Percentiles rank a stretch among this genome's conserved stretches.
Conservation (phyloP, 2,329 filamentous ascomycete genomes). For the Colletotrichum echinochloae region DNA sequence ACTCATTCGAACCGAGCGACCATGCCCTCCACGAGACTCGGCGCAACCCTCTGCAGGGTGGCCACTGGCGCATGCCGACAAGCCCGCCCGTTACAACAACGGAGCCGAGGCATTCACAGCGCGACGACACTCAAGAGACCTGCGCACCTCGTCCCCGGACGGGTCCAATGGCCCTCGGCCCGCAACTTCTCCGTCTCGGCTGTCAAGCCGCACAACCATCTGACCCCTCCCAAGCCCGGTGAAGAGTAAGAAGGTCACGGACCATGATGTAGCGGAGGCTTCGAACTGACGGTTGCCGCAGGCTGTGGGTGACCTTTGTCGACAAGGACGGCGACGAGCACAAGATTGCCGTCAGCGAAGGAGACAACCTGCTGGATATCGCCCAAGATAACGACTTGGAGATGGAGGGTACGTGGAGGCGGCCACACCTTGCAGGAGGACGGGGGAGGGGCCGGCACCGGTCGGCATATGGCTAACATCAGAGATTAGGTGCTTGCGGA, state of each 20-base stretch:
- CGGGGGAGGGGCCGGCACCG: too few species aligned
- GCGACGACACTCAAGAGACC: background rate
- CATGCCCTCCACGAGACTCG: slow-evolving; percentile 30
- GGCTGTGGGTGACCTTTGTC: slow-evolving; percentile 90
- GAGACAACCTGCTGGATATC: slow-evolving; percentile 95
- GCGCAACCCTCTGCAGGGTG: slow-evolving; percentile 49
- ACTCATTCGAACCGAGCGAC: slow-evolving; percentile 12
- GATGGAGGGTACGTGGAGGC: slow-evolving; percentile 80
- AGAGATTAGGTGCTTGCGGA: slow-evolving; percentile 81
- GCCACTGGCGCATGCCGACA: slow-evolving; percentile 48
- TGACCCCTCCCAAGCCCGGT: slow-evolving; percentile 86
- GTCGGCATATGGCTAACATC: background rate
- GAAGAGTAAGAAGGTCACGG: slow-evolving; percentile 80
- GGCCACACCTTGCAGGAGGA: background rate
- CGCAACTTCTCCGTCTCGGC: slow-evolving; percentile 76
- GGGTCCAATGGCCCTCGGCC: slow-evolving; percentile 37
- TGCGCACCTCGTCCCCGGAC: slow-evolving; percentile 3
- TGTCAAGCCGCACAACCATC: slow-evolving; percentile 76
- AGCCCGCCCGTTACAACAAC: slow-evolving; percentile 44
- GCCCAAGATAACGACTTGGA: slow-evolving; percentile 95
- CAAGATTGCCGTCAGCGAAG: slow-evolving; percentile 83
- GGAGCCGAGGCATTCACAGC: slow-evolving; percentile 26
- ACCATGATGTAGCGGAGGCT: slow-evolving; percentile 27
- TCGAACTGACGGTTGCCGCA: slow-evolving; percentile 51
- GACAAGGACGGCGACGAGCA: slow-evolving; percentile 86